phyloP scores from a whole-genome alignment of 1,284 basidiomycete species.

The Ceratobasidium sp. region DNA sequence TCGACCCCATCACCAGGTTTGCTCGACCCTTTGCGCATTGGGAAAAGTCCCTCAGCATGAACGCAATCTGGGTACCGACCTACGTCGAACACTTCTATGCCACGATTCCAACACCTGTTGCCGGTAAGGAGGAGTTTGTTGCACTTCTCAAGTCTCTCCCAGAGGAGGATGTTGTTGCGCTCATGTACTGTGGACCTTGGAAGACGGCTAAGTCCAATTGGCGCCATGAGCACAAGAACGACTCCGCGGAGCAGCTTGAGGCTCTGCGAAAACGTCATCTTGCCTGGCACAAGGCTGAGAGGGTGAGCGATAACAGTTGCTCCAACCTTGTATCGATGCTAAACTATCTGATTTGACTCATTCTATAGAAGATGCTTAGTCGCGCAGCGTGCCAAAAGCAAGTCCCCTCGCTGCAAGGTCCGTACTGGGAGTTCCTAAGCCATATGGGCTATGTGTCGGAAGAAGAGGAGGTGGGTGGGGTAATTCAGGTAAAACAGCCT shows the following conservation, averaged over 20 bases:
- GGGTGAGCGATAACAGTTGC: background rate
- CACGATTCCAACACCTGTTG: background rate
- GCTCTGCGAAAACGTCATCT: background rate
- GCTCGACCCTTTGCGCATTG: background rate
- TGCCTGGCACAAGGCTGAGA: background rate
- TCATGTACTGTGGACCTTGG: slow-evolving; percentile 5
- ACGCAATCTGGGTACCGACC: slow-evolving; percentile 6
- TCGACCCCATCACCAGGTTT: slow-evolving; percentile 7
- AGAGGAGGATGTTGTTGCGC: background rate
- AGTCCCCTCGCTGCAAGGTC: slow-evolving; percentile 6
- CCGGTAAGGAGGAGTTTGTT: background rate
- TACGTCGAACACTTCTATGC: background rate
- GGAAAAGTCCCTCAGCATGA: background rate
- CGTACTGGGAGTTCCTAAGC: background rate
- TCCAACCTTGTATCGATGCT: too few species aligned
- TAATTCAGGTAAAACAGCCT: background rate
- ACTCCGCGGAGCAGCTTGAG: background rate
- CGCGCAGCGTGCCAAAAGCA: background rate
- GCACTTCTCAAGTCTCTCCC: background rate
- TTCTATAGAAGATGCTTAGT: background rate
- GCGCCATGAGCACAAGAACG: background rate
- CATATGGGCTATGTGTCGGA: slow-evolving; percentile 12
- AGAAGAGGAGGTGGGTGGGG: slow-evolving; percentile 12
- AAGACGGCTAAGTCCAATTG: background rate
- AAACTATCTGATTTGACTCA: too few species aligned